Percentiles rank a stretch among this genome's conserved stretches.
These are phyloP conservation scores for Dalbergia cochinchinensis DNA, from an alignment of 306 rosid species.

Conservation along the genomic window DNA sequence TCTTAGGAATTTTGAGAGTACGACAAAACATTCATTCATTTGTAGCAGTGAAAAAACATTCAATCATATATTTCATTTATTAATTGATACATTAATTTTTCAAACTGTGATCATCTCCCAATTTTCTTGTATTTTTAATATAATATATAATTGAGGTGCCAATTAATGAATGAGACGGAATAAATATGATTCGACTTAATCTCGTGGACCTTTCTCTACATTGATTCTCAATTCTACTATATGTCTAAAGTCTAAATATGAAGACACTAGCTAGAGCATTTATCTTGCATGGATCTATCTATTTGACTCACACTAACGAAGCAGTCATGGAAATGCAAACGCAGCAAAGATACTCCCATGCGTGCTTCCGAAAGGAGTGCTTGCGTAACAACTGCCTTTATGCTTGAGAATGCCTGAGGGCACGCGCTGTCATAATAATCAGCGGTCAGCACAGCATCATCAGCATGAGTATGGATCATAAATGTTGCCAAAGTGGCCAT, in stretches of 20 bases:
- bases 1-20: too few relatives aligned
- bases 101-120: too few relatives aligned
- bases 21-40: too few relatives aligned
- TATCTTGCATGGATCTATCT: too few relatives aligned
- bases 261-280: not conserved
- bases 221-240: not conserved
- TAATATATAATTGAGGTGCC: too few relatives aligned
- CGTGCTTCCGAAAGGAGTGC: constrained; percentile 39
- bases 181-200: too few relatives aligned
- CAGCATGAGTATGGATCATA: not conserved
- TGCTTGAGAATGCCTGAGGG: constrained; percentile 45
- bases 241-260: too few relatives aligned
- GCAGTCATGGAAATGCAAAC: constrained; percentile 54
- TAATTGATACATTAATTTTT: too few relatives aligned
- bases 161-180: too few relatives aligned
- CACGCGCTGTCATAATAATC: constrained; percentile 43
- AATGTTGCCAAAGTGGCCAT: constrained; percentile 35
- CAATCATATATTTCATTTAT: too few relatives aligned
- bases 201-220: not conserved
- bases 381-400: not conserved
- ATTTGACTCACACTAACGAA: constrained; percentile 48
- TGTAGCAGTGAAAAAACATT: too few relatives aligned
- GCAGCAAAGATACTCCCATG: constrained; percentile 43
- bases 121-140: too few relatives aligned
- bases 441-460: constrained; percentile 12